phyloP scores from a whole-genome alignment of 179 eudicot species.

The Spinacia oleracea region DNA sequence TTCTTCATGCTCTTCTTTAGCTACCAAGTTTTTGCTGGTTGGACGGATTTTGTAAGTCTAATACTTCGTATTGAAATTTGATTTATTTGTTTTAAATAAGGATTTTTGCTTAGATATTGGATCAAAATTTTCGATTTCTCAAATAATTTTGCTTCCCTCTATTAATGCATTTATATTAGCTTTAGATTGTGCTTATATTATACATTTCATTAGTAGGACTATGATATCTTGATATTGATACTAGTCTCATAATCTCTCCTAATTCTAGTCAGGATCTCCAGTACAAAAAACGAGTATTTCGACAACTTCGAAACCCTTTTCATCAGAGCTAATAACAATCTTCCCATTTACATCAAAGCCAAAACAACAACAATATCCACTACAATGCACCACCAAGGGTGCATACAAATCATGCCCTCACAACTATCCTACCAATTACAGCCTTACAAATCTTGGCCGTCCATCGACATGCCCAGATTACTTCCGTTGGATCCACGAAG shows the following conservation, averaged over 20 bases:
- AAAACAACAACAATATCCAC: slow-evolving; percentile 18
- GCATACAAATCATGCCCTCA: slow-evolving; percentile 44
- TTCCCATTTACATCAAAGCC: too few relatives aligned
- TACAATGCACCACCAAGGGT: slow-evolving; percentile 23
- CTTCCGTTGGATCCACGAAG: slow-evolving; percentile 89
- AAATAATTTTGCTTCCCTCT: background rate
- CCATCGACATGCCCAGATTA: slow-evolving; percentile 59
- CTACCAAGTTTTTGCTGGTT: slow-evolving; percentile 26
- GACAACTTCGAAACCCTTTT: slow-evolving; percentile 2
- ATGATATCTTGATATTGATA: background rate
- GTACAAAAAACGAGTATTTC: background rate
- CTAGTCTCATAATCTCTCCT: background rate
- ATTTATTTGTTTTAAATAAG: background rate
- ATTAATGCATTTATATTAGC: background rate
- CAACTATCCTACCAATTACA: slow-evolving; percentile 32
- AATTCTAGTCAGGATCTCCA: background rate
- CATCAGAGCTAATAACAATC: background rate
- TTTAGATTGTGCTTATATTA: background rate
- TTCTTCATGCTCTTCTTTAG: slow-evolving; percentile 28
- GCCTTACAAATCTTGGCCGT: slow-evolving; percentile 22
- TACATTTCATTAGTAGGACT: too few relatives aligned
- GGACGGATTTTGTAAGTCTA: slow-evolving; percentile 36
- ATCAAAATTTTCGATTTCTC: background rate
- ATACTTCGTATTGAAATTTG: background rate
- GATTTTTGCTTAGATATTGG: background rate